Evolutionary conservation across 345 rosid species (phyloP).

Genomic region (Litchi chinensis): DNA sequence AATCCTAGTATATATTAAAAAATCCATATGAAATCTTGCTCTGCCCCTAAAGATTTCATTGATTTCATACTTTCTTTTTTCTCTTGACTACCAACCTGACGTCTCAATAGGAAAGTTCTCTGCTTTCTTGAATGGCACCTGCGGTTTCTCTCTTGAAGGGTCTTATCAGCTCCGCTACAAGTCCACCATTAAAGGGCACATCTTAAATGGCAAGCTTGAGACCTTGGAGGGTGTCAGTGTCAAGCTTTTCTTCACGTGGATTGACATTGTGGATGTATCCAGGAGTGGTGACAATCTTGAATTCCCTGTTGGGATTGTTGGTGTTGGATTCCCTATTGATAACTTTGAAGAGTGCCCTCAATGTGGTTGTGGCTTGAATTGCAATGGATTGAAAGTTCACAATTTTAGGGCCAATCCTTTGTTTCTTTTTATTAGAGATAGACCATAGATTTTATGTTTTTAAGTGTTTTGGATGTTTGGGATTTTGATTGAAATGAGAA

Average conservation of each 20-base stretch:
- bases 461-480: conserved; percentile 9
- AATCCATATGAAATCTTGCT: too few relatives aligned
- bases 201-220: conserved; percentile 46
- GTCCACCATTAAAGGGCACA: conserved; percentile 48
- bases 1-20: too few relatives aligned
- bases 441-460: background rate
- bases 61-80: too few relatives aligned
- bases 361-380: conserved; percentile 86
- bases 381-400: conserved; percentile 31
- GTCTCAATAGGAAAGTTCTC: conserved; percentile 48
- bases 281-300: conserved; percentile 53
- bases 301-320: conserved; percentile 68
- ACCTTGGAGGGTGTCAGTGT: conserved; percentile 62
- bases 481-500: conserved; percentile 13
- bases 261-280: conserved; percentile 61
- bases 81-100: conserved; percentile 50
- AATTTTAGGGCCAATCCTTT: conserved; percentile 28
- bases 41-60: too few relatives aligned
- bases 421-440: conserved; percentile 43
- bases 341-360: conserved; percentile 76
- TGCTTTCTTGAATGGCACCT: conserved; percentile 50
- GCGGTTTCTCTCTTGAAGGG: conserved; percentile 65
- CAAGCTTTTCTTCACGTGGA: conserved; percentile 58
- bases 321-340: conserved; percentile 60
- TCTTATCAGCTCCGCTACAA: conserved; percentile 57